phyloP scores from a whole-genome alignment of 345 rosid genomes.

The Brassica nigra region DNA sequence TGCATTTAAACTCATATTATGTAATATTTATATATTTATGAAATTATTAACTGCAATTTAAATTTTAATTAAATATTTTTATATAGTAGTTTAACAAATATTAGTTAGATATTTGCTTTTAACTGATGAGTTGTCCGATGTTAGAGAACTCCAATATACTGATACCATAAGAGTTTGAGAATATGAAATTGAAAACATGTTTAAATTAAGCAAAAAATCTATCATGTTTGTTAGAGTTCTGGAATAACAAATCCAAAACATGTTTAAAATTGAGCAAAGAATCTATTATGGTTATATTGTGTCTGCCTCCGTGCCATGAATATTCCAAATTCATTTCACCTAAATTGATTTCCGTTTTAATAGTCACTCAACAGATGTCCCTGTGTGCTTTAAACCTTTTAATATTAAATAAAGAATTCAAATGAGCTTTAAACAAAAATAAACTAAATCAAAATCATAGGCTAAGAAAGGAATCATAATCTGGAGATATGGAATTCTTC shows the following conservation, averaged over 20 bases:
- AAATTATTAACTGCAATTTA: too few species aligned
- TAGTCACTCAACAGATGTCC: too few species aligned
- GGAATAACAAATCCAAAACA: not conserved
- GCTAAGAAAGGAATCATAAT: not conserved
- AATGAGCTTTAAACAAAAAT: not conserved
- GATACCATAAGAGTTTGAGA: not conserved
- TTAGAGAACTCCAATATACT: too few species aligned
- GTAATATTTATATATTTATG: too few species aligned
- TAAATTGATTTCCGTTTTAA: too few species aligned
- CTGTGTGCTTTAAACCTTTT: not conserved
- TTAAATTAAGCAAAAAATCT: not conserved
- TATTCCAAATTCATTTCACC: not conserved
- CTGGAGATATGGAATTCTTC: not conserved
- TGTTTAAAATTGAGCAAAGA: not conserved
- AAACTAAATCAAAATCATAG: not conserved
- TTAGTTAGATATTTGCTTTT: too few species aligned
- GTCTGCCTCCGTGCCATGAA: not conserved
- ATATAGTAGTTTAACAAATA: too few species aligned
- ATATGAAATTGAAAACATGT: not conserved
- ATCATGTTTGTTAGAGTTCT: not conserved
- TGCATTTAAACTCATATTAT: too few species aligned
- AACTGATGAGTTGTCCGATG: too few species aligned
- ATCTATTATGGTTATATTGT: slow-evolving; percentile 1
- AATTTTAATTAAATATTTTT: too few species aligned
- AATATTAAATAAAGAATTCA: not conserved